Evolutionary conservation across 805 yeast genomes (phyloP).

Genomic region (Huiozyma naganishii): DNA sequence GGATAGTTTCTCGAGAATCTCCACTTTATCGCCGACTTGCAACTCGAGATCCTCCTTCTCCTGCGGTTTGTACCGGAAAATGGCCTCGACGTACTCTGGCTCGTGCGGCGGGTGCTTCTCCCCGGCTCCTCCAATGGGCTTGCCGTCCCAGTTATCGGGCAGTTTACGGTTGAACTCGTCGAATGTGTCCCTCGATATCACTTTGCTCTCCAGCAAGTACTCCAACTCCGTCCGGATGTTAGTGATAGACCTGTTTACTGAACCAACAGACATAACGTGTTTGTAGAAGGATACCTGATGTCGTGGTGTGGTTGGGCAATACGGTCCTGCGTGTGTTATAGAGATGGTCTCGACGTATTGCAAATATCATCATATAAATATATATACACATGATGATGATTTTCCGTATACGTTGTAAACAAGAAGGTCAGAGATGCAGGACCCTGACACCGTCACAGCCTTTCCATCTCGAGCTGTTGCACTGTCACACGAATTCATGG

Average conservation of each 20-base stretch:
- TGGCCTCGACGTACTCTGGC: constrained; percentile 44
- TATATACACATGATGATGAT: no score
- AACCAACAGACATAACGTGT: constrained; percentile 36
- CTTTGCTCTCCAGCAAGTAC: constrained; percentile 64
- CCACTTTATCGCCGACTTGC: constrained; percentile 53
- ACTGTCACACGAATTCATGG: no score
- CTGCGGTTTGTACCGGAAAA: constrained; percentile 64
- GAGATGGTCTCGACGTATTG: no score
- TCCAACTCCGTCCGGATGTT: constrained; percentile 72
- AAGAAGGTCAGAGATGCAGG: no score
- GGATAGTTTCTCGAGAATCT: constrained; percentile 60
- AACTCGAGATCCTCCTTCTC: constrained; percentile 65
- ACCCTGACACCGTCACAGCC: not conserved
- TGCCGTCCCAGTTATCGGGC: constrained; percentile 43
- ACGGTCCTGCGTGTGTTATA: no score
- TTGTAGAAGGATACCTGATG: no score
- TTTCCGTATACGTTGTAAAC: no score
- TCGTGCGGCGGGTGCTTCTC: not conserved
- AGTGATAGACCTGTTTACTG: constrained; percentile 68
- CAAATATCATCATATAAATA: no score
- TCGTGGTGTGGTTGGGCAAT: no score
- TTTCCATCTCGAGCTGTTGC: not conserved
- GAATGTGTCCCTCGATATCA: constrained; percentile 47
- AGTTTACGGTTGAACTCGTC: constrained; percentile 39
- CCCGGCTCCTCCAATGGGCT: not conserved